Evolutionary conservation across 441 rosid genomes (phyloP).

Genomic region (Erysimum pusillum): DNA sequence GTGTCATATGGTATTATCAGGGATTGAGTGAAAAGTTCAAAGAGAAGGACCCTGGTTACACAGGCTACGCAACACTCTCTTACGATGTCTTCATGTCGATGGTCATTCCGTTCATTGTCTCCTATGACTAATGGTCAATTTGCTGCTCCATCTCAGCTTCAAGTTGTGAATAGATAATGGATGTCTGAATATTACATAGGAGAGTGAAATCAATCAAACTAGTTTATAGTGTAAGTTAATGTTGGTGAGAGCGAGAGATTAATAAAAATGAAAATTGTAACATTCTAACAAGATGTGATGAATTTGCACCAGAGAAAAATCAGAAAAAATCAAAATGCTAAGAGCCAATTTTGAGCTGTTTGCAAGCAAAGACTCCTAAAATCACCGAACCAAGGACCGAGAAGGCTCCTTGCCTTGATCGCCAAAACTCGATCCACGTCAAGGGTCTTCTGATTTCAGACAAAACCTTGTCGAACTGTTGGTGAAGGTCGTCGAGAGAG

Average conservation of each 20-base stretch:
- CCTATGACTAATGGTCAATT: conserved; percentile 51
- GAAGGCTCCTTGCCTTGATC: conserved; percentile 74
- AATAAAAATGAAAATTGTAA: not conserved
- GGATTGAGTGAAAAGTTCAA: conserved; percentile 74
- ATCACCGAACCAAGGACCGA: conserved; percentile 55
- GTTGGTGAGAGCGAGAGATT: not conserved
- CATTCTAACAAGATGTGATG: not conserved
- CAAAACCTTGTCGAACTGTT: conserved; percentile 60
- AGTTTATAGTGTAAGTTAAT: not conserved
- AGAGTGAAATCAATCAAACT: conserved; percentile 16
- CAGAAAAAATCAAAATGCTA: not conserved
- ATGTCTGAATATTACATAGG: not conserved
- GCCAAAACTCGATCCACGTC: conserved; percentile 79
- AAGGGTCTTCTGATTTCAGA: conserved; percentile 62
- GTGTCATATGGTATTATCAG: conserved; percentile 46
- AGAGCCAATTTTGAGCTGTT: conserved; percentile 42
- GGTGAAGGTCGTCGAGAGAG: conserved; percentile 67
- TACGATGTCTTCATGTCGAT: conserved; percentile 67
- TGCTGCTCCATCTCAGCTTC: not conserved
- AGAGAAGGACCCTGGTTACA: conserved; percentile 62
- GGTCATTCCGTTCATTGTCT: conserved; percentile 67
- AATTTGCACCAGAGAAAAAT: not conserved
- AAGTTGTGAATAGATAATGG: conserved; percentile 13
- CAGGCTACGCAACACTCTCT: conserved; percentile 59
- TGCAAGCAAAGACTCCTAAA: conserved; percentile 54